Base-by-base conservation (phyloP, 768 basidiomycete genomes). In the Boletales sp. region DNA sequence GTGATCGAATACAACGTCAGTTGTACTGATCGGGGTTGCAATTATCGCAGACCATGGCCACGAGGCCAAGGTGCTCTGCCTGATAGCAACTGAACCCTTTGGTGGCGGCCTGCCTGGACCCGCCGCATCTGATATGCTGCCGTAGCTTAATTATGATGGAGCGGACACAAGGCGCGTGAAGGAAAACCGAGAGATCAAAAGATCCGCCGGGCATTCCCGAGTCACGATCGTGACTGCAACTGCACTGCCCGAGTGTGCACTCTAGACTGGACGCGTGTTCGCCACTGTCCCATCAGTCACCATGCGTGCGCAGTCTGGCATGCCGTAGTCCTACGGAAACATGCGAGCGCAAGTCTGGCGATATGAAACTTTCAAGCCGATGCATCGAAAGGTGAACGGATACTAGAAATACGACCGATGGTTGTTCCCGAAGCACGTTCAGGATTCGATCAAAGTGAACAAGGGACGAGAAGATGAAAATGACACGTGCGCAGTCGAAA, bases 261-360 rank as follows among this genome's bases (percentile, higher is more conserved):
- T 50, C 54, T 39, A 37, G 29, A 24, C 31, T 17, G 9, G 40
- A 40, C 40, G 53, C 39, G 39, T 61, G 67, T 48, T 52, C 57
- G 53, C 56, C 53, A 52, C 59, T 47, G 52, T 47, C 40, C 50
- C 62, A 66, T 67, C 62, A 69, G 35, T 61, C 65, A 69, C 21
- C 55, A 58, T 55, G 48, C 52, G 53, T 58, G 56, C 52, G 46
- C 62, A 57, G 51, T 34, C 55, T 50, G 34, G 53, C 53, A 58
- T 64, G 62, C 60, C 63, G 59, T 62, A 58, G 40, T 21, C 53
- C 34, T 52, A 50, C 55, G 56, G 58, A 52, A 62, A 62, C 47
- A 49, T 43, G 62, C 62, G 55, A 58, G 40, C 40, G 55, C 45
- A 45, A 44, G 48, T 39, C 47, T 39, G 32, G 43, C 41, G 45